phyloP scores from a whole-genome alignment of 1,284 basidiomycete genomes.

The Pyrrhoderma noxium region DNA sequence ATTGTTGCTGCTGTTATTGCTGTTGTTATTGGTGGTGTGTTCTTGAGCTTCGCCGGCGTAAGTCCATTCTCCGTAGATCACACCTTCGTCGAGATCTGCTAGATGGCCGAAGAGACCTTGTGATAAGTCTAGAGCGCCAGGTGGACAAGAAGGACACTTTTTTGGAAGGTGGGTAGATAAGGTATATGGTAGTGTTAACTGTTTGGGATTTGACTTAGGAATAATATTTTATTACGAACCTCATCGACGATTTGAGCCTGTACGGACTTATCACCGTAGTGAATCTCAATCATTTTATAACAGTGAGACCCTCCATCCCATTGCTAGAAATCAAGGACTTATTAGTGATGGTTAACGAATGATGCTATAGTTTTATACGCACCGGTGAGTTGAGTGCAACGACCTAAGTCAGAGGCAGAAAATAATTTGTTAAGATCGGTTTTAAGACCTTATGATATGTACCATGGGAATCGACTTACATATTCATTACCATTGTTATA shows the following conservation, averaged over 20 bases:
- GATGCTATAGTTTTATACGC: slow-evolving; percentile 11
- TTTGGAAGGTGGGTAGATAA: slow-evolving; percentile 1
- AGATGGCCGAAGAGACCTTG: slow-evolving; percentile 40
- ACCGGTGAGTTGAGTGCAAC: slow-evolving; percentile 34
- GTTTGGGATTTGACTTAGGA: neutral
- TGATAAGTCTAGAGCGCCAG: slow-evolving; percentile 42
- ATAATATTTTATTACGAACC: slow-evolving; percentile 21
- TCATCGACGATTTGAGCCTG: slow-evolving; percentile 39
- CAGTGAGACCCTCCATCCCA: slow-evolving; percentile 33
- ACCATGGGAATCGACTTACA: too few species aligned
- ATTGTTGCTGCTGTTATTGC: slow-evolving; percentile 5
- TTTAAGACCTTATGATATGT: too few species aligned
- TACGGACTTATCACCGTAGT: slow-evolving; percentile 38
- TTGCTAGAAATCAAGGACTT: slow-evolving; percentile 21
- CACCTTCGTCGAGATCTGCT: slow-evolving; percentile 28
- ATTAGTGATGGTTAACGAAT: neutral
- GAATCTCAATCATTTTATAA: slow-evolving; percentile 42
- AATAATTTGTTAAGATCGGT: too few species aligned
- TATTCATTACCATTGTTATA: slow-evolving; percentile 28
- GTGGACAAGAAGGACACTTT: slow-evolving; percentile 35
- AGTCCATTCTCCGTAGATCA: slow-evolving; percentile 35
- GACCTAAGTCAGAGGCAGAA: slow-evolving; percentile 24
- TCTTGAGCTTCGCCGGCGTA: slow-evolving; percentile 21
- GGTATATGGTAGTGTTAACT: neutral
- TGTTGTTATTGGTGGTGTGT: neutral